These are phyloP conservation scores for Pseudogymnoascus sp. DNA, from an alignment of 2,329 filamentous ascomycete genomes.

Conservation along the genomic window DNA sequence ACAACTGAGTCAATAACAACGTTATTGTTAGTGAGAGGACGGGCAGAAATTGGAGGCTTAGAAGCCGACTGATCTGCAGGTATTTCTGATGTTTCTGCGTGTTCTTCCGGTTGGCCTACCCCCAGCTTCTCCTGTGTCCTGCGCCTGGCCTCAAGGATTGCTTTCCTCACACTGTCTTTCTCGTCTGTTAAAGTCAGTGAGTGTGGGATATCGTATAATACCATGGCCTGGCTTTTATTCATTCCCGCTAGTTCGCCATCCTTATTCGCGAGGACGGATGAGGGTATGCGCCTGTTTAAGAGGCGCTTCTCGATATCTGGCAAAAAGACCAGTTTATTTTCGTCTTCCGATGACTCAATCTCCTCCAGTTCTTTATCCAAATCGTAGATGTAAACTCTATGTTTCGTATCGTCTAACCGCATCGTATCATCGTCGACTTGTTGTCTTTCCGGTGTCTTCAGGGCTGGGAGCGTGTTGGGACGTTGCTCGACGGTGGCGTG, in stretches of 20 bases:
- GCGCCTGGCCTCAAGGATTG: constrained; percentile 71
- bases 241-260: constrained; percentile 51
- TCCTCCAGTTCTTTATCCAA: constrained; percentile 80
- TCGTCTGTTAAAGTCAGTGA: constrained; percentile 70
- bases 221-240: constrained; percentile 50
- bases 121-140: constrained; percentile 52
- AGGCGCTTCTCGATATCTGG: constrained; percentile 81
- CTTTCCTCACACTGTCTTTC: constrained; percentile 70
- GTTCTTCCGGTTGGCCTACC: constrained; percentile 10
- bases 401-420: constrained; percentile 75
- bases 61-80: not conserved
- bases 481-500: constrained; percentile 57
- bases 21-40: not conserved
- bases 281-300: constrained; percentile 55
- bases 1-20: not conserved
- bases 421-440: constrained; percentile 53
- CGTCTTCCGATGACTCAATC: constrained; percentile 50
- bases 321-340: constrained; percentile 66
- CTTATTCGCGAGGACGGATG: constrained; percentile 53
- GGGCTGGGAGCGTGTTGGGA: constrained; percentile 13
- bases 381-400: constrained; percentile 86
- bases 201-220: constrained; percentile 75
- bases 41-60: not conserved
- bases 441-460: constrained; percentile 13
- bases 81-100: not conserved